phyloP scores from a whole-genome alignment of 345 rosid genomes.

The Atalantia buxifolia region DNA sequence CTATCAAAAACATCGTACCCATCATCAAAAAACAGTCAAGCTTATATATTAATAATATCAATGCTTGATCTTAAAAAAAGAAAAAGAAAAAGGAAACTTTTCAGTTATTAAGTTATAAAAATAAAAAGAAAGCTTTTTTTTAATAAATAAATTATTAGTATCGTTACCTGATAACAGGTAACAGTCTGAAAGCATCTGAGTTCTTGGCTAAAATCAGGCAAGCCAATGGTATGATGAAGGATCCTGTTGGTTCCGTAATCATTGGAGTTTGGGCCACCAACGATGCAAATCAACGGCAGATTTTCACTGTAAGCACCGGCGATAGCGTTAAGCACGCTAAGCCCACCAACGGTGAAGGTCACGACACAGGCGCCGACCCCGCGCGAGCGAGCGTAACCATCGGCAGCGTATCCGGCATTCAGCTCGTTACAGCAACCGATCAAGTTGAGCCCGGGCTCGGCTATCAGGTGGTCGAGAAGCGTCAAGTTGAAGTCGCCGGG shows the following conservation, averaged over 20 bases:
- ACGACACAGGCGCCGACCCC: constrained; percentile 85
- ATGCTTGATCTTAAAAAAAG: background rate
- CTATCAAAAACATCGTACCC: constrained; percentile 22
- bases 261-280: constrained; percentile 84
- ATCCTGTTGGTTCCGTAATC: constrained; percentile 81
- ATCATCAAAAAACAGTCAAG: background rate
- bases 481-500: constrained; percentile 84
- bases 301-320: constrained; percentile 87
- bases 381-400: constrained; percentile 68
- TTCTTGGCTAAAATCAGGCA: constrained; percentile 79
- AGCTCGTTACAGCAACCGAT: constrained; percentile 87
- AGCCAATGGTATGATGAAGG: constrained; percentile 75
- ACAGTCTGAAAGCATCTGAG: constrained; percentile 65
- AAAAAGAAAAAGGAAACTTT: background rate
- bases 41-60: background rate
- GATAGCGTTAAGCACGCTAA: constrained; percentile 68
- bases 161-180: constrained; percentile 62
- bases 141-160: background rate
- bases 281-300: constrained; percentile 73
- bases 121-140: background rate
- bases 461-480: constrained; percentile 69
- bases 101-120: background rate
- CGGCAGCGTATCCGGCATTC: constrained; percentile 83
- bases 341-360: constrained; percentile 83
- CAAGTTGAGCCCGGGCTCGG: constrained; percentile 62